phyloP scores from a whole-genome alignment of 75 land plant genomes.

The Isoetes taiwanensis region DNA sequence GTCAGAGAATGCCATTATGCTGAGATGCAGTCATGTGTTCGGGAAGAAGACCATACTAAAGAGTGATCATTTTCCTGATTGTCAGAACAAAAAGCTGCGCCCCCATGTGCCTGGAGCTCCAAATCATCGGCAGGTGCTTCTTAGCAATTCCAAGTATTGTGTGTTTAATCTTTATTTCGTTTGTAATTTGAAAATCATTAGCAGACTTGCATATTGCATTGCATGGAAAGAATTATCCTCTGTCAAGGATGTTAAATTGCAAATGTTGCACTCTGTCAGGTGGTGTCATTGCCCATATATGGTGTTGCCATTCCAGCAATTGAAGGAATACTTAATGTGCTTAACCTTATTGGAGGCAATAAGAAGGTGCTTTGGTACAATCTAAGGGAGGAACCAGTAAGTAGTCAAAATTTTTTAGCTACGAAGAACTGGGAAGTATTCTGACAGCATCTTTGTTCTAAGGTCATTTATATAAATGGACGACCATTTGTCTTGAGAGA shows the following conservation, averaged over 20 bases:
- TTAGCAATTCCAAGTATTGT: neutral
- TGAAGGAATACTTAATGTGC: slow-evolving; percentile 74
- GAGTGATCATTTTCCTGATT: slow-evolving; percentile 96
- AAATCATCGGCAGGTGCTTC: slow-evolving; percentile 75
- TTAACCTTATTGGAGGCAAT: slow-evolving; percentile 57
- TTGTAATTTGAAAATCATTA: neutral
- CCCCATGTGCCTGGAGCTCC: slow-evolving; percentile 97
- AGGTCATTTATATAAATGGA: slow-evolving; percentile 91
- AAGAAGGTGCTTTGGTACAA: slow-evolving; percentile 75
- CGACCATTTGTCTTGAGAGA: slow-evolving; percentile 97
- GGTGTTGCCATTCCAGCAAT: slow-evolving; percentile 94
- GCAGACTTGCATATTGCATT: too few relatives aligned
- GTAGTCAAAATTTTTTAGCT: neutral
- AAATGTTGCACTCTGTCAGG: slow-evolving; percentile 29
- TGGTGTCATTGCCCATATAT: slow-evolving; percentile 56
- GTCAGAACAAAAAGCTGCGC: slow-evolving; percentile 78
- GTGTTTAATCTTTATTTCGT: neutral
- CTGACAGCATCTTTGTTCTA: neutral
- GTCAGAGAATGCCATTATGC: slow-evolving; percentile 68
- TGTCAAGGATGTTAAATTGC: neutral
- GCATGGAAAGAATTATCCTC: too few relatives aligned
- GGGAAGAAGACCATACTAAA: slow-evolving; percentile 94
- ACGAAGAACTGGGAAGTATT: neutral
- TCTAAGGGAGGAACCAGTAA: slow-evolving; percentile 94
- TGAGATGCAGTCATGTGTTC: slow-evolving; percentile 70